Evolutionary conservation across 768 basidiomycete genomes (phyloP).

Genomic region (Collybia sp.): DNA sequence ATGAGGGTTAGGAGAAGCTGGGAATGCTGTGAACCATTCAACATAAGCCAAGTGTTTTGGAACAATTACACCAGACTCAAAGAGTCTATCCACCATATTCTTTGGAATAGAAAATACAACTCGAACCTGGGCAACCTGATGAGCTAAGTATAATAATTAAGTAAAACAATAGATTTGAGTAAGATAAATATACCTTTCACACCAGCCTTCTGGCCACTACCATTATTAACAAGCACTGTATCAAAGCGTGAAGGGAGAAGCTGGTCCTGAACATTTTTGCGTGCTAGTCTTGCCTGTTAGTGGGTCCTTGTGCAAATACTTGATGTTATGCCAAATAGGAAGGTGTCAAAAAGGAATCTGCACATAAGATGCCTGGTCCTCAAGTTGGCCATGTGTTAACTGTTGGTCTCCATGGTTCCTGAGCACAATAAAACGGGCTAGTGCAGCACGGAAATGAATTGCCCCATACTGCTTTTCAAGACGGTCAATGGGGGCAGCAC

Average conservation of each 20-base stretch:
- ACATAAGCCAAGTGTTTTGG: conserved; percentile 18
- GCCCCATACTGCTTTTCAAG: conserved; percentile 23
- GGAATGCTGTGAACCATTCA: conserved; percentile 18
- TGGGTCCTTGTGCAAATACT: conserved; percentile 20
- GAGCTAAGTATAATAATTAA: conserved; percentile 8
- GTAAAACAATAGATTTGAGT: neutral
- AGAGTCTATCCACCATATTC: conserved; percentile 1
- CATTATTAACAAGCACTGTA: conserved; percentile 18
- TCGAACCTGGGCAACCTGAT: conserved; percentile 16
- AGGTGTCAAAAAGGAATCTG: conserved; percentile 19
- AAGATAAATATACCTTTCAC: conserved; percentile 9
- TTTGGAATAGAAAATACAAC: conserved; percentile 13
- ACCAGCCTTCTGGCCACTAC: conserved; percentile 2
- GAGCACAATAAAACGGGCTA: conserved; percentile 19
- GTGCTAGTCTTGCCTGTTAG: conserved; percentile 19
- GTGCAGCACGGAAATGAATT: conserved; percentile 16
- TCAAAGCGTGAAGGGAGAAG: conserved; percentile 20
- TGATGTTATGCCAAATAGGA: conserved; percentile 28
- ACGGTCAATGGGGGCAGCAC: conserved; percentile 13
- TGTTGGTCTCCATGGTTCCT: conserved; percentile 12
- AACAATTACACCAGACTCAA: conserved; percentile 1
- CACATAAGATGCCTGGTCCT: conserved; percentile 6
- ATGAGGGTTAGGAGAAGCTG: conserved; percentile 6
- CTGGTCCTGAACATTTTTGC: conserved; percentile 7
- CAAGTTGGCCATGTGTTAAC: conserved; percentile 9